Percentiles rank a stretch among this genome's conserved stretches.
Conservation (phyloP, 441 rosid species). For the Gossypium trilobum region DNA sequence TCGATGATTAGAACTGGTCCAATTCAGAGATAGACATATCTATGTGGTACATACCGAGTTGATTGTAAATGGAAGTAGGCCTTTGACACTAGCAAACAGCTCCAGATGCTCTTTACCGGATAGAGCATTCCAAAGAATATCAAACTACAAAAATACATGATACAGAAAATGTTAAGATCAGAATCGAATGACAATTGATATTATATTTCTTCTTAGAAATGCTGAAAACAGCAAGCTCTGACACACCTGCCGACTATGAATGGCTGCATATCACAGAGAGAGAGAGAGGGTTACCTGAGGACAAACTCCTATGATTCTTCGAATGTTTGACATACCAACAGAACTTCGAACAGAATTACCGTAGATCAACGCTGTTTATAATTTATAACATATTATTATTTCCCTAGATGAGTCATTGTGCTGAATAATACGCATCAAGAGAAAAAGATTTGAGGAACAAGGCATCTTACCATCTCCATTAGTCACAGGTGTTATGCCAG, state of each 20-base stretch:
- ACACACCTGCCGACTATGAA: not conserved
- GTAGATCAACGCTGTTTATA: conserved; percentile 57
- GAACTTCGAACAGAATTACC: conserved; percentile 68
- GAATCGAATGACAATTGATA: not conserved
- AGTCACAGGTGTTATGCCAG: conserved; percentile 77
- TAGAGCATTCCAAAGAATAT: conserved; percentile 85
- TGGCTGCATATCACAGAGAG: not conserved
- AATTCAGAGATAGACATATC: not conserved
- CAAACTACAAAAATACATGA: conserved; percentile 43
- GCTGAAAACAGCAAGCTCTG: not conserved
- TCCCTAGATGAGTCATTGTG: not conserved
- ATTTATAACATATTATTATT: conserved; percentile 5
- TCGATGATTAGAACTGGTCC: too few relatives aligned
- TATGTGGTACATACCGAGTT: conserved; percentile 35
- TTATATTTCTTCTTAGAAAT: not conserved
- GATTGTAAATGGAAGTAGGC: conserved; percentile 55
- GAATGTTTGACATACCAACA: conserved; percentile 78
- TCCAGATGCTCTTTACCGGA: conserved; percentile 80
- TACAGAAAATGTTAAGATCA: not conserved
- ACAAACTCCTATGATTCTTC: conserved; percentile 77
- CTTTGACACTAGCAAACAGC: conserved; percentile 80
- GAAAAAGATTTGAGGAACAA: not conserved
- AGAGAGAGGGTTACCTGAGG: conserved; percentile 58
- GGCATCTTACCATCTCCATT: conserved; percentile 65
- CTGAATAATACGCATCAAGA: not conserved